phyloP scores from a whole-genome alignment of 2,329 filamentous ascomycete species.

The Boeremia exigua region DNA sequence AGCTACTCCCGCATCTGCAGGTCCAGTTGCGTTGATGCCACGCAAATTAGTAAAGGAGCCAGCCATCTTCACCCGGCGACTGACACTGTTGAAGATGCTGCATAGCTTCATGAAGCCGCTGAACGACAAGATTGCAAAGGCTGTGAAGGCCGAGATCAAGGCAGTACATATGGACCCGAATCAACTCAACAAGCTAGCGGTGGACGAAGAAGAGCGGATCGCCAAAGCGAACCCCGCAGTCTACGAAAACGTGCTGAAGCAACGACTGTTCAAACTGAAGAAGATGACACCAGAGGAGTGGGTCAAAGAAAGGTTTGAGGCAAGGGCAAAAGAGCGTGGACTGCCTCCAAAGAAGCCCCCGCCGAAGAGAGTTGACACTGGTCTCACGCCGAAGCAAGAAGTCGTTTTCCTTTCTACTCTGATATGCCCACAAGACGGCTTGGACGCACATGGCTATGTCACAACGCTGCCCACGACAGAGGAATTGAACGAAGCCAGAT shows the following conservation, averaged over 20 bases:
- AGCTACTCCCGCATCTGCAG: constrained; percentile 49
- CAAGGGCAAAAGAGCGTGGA: constrained; percentile 32
- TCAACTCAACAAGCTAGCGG: constrained; percentile 69
- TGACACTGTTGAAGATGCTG: constrained; percentile 62
- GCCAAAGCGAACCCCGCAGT: constrained; percentile 72
- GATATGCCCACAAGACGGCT: constrained; percentile 65
- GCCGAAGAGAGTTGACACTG: constrained; percentile 69
- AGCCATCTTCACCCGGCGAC: constrained; percentile 43
- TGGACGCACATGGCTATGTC: constrained; percentile 79
- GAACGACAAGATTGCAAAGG: constrained; percentile 67
- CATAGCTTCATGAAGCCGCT: constrained; percentile 71
- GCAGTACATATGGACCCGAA: constrained; percentile 67
- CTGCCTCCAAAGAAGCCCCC: constrained; percentile 48
- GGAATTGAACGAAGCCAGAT: constrained; percentile 70
- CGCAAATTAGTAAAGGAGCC: constrained; percentile 64
- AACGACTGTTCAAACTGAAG: constrained; percentile 76
- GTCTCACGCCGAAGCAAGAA: constrained; percentile 72
- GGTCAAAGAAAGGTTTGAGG: constrained; percentile 63
- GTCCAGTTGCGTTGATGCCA: constrained; percentile 64
- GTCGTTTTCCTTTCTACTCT: constrained; percentile 53
- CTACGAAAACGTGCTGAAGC: constrained; percentile 85
- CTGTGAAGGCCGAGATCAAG: constrained; percentile 57
- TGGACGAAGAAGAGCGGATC: constrained; percentile 80
- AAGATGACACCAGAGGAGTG: constrained; percentile 77
- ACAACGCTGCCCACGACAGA: constrained; percentile 67